These are phyloP conservation scores for Parasarocladium wereldwijsianum DNA, from an alignment of 2,329 filamentous ascomycete species.

Conservation along the genomic window DNA sequence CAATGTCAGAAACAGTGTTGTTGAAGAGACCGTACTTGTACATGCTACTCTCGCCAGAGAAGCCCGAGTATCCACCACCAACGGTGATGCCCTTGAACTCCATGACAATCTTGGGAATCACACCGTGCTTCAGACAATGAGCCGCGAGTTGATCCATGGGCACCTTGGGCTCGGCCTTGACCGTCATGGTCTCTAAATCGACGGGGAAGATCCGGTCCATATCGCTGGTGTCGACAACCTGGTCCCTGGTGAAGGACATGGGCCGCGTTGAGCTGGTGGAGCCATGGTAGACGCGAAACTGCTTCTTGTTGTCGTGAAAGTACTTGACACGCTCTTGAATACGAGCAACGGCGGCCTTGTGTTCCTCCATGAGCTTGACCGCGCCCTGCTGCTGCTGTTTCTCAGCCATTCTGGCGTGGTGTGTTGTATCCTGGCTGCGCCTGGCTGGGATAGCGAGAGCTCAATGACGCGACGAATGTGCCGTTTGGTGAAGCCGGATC, in stretches of 20 bases:
- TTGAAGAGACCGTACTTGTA: slow-evolving; percentile 44
- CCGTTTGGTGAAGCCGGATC: too few species aligned
- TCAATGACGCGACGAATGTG: too few species aligned
- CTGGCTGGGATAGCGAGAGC: too few species aligned
- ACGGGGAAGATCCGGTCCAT: slow-evolving; percentile 39
- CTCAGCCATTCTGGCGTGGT: too few species aligned
- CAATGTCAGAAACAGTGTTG: slow-evolving; percentile 32
- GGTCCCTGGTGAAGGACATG: slow-evolving; percentile 16
- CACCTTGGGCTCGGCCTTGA: slow-evolving; percentile 42
- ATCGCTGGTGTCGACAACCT: slow-evolving; percentile 37
- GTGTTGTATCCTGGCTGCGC: too few species aligned
- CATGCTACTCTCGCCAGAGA: slow-evolving; percentile 39
- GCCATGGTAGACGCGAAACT: slow-evolving; percentile 47
- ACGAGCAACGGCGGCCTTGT: slow-evolving; percentile 11
- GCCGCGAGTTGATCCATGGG: slow-evolving; percentile 41
- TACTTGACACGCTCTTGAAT: slow-evolving; percentile 14
- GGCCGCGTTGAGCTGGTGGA: slow-evolving; percentile 46
- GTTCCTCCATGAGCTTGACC: slow-evolving; percentile 13
- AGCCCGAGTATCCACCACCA: slow-evolving; percentile 41
- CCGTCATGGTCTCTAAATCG: slow-evolving; percentile 28
- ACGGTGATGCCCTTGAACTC: slow-evolving; percentile 46
- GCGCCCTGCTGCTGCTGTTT: not conserved
- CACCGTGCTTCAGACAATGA: slow-evolving; percentile 30
- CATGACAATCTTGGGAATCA: slow-evolving; percentile 42
- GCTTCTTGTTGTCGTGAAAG: slow-evolving; percentile 17